Evolutionary conservation across 495 filamentous ascomycete species (phyloP).

Genomic region (Penicillium arizonense): DNA sequence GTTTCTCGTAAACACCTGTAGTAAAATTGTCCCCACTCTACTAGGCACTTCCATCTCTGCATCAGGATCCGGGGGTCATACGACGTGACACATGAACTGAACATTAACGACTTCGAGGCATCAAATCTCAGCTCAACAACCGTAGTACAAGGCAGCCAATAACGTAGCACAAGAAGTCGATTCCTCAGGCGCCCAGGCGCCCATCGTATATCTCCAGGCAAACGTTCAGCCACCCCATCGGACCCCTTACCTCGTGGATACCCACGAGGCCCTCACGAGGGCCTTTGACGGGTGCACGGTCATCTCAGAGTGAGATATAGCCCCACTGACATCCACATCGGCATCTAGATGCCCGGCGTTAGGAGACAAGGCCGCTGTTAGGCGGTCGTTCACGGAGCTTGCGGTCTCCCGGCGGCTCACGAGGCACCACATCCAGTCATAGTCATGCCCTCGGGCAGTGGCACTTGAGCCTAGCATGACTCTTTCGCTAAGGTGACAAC

Average conservation of each 20-base stretch:
- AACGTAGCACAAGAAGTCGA: not conserved
- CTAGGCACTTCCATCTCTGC: too few relatives aligned
- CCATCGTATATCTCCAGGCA: constrained; percentile 3
- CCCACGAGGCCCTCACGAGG: not conserved
- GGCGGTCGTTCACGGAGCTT: not conserved
- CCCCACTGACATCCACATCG: not conserved
- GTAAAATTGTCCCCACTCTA: too few relatives aligned
- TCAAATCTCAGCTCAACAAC: not conserved
- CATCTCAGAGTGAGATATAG: not conserved
- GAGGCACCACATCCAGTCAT: not conserved
- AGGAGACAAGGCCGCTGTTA: not conserved
- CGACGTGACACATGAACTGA: too few relatives aligned
- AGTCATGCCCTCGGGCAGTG: too few relatives aligned
- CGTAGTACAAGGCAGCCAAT: constrained; percentile 7
- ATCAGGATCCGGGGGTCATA: too few relatives aligned
- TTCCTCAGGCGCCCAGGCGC: constrained; percentile 5
- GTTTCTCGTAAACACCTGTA: not conserved
- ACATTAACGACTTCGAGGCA: not conserved
- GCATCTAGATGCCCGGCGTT: constrained; percentile 2
- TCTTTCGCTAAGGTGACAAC: not conserved
- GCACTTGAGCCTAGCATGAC: not conserved
- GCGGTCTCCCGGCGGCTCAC: not conserved
- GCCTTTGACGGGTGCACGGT: not conserved
- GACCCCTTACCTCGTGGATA: not conserved
- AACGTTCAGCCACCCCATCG: constrained; percentile 1